Conservation (phyloP, 768 basidiomycete genomes). For the Artomyces pyxidatus region DNA sequence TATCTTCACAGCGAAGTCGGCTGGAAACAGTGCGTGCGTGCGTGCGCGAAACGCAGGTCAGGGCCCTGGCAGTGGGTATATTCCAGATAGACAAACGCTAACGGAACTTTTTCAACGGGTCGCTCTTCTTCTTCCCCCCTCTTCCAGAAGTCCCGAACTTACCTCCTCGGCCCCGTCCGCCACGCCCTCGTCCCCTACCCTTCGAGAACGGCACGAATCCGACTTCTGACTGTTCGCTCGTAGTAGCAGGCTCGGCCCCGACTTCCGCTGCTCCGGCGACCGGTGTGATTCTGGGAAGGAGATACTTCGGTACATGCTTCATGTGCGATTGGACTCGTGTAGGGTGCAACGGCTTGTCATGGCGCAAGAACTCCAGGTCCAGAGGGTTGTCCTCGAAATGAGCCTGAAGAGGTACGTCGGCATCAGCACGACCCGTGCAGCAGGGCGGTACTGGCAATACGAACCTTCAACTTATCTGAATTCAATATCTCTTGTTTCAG, state of each 20-base stretch:
- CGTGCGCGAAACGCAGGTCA: no score
- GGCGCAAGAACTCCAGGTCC: constrained; percentile 85
- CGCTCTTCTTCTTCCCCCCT: constrained; percentile 63
- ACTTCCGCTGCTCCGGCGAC: constrained; percentile 32
- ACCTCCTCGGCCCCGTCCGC: constrained; percentile 48
- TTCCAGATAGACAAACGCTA: not conserved
- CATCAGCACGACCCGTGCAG: not conserved
- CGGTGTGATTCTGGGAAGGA: constrained; percentile 74
- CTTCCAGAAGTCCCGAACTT: constrained; percentile 28
- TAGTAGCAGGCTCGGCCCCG: constrained; percentile 16
- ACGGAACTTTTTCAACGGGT: constrained; percentile 73
- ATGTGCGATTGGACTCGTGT: constrained; percentile 87
- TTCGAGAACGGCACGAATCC: constrained; percentile 76
- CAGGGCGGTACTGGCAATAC: constrained; percentile 13
- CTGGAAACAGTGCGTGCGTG: no score
- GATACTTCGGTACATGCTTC: constrained; percentile 92
- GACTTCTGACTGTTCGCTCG: constrained; percentile 24
- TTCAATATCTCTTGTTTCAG: constrained; percentile 89
- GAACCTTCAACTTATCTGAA: constrained; percentile 92
- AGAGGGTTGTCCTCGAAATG: constrained; percentile 97
- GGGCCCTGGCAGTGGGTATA: not conserved
- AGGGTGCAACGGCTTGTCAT: constrained; percentile 92
- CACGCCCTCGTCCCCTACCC: constrained; percentile 29
- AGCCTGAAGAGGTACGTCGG: constrained; percentile 42
- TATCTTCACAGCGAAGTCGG: no score